Percentiles rank a stretch among this genome's conserved stretches.
Evolutionary conservation across 2,329 filamentous ascomycete genomes (phyloP).

Genomic region (Sarocladium kiliense): DNA sequence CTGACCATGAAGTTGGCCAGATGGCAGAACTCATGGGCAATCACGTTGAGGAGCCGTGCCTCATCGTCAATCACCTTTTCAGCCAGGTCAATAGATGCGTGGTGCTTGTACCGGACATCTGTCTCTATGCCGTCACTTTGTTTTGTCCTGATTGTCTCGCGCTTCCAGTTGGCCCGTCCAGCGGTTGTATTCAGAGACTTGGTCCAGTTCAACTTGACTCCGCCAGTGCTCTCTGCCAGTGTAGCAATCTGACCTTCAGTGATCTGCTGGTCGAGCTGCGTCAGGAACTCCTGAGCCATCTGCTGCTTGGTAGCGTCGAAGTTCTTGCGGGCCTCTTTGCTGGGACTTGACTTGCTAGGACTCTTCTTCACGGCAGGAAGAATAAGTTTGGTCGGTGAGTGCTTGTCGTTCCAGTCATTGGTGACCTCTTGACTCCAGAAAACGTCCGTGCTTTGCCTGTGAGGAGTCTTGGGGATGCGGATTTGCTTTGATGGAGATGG

Average conservation of each 20-base stretch:
- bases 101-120: conserved; percentile 38
- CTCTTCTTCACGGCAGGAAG: conserved; percentile 24
- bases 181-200: conserved; percentile 78
- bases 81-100: conserved; percentile 82
- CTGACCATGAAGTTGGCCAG: conserved; percentile 86
- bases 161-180: conserved; percentile 68
- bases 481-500: conserved; percentile 26
- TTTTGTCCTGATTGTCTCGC: conserved; percentile 44
- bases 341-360: conserved; percentile 23
- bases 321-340: conserved; percentile 43
- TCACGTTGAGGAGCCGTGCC: conserved; percentile 74
- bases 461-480: conserved; percentile 47
- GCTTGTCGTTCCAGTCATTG: conserved; percentile 60
- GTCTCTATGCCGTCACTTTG: conserved; percentile 18
- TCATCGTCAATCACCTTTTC: conserved; percentile 81
- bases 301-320: conserved; percentile 60
- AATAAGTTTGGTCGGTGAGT: conserved; percentile 44
- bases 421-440: conserved; percentile 57
- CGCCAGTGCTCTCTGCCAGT: conserved; percentile 60
- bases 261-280: conserved; percentile 62
- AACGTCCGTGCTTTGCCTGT: conserved; percentile 46
- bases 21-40: conserved; percentile 98
- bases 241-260: conserved; percentile 53
- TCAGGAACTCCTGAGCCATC: conserved; percentile 59
- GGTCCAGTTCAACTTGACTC: conserved; percentile 67